Base-by-base conservation (phyloP, 2,329 filamentous ascomycete species). In the Macrophomina phaseolina region DNA sequence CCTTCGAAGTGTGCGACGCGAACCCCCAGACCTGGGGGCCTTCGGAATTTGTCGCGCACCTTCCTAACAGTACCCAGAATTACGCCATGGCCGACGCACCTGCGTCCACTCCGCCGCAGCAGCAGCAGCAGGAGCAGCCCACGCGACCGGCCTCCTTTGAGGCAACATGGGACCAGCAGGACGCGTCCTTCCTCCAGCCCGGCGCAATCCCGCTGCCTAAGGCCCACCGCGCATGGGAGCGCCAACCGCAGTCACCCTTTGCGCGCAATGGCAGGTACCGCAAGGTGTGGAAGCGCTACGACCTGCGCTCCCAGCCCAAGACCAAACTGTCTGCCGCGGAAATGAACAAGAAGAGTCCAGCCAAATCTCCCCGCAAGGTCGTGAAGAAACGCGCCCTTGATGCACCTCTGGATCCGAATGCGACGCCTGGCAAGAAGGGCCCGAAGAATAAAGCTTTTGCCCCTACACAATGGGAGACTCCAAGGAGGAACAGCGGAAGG, bases 141-240 rank as follows among this genome's bases (percentile, higher is more conserved):
- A 32, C 40, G 79, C 73, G 66, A 75, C 53, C 73, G 73, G 63
- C 72, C 74, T 71, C 65, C 56, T 67, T 67, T 40, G 38, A 62
- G 28, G 32, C 65, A 45, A 48, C 48, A 48, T 83, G 81, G 82
- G 70, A 78, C 70, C 73, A 79, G 64, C 71, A 76, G 69, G 81
- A 83, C 71, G 72, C 78, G 30, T 73, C 79, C 34, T 75, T 76
- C 67, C 76, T 84, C 67, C 75, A 78, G 48, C 80, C 81, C 9
- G 73, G 69, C 48, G 74, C 79, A 38, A 73, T 84, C 4, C 76
- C 80, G 16, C 69, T 83, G 34, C 71, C 78, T 14, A 80, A 79
- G 60, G 75, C 80, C 4, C 80, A 79, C 18, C 81, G 82, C 55
- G 83, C 76, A 55, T 85, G 82, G 82, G 83, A 85, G 65, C 79